A percentile compares a stretch with the other conserved stretches of the same genome.
Evolutionary conservation across 305 asterid species (phyloP).

Genomic region (Fraxinus paxiana): DNA sequence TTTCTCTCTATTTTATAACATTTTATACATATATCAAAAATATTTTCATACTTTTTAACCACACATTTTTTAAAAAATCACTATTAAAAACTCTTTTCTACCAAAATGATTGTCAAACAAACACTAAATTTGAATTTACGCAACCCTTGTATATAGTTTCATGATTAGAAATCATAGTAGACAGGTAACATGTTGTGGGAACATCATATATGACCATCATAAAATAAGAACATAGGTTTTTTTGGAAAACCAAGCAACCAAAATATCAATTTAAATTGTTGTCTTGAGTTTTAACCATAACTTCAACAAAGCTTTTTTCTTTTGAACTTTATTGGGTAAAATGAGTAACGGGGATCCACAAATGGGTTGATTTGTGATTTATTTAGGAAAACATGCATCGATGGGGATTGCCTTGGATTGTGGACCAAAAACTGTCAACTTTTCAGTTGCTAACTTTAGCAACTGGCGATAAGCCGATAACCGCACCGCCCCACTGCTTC

Average conservation of each 20-base stretch:
- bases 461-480: conserved; percentile 20
- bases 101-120: too few species aligned
- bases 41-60: too few species aligned
- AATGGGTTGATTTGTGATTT: background rate
- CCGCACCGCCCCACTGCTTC: conserved; percentile 12
- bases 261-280: background rate
- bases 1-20: too few species aligned
- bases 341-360: background rate
- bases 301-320: background rate
- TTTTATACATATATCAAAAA: too few species aligned
- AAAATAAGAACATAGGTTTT: background rate
- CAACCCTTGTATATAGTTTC: background rate
- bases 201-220: background rate
- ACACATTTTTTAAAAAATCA: too few species aligned
- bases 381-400: background rate
- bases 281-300: background rate
- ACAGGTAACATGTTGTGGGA: background rate
- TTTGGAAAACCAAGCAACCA: background rate
- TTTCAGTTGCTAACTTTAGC: conserved; percentile 3
- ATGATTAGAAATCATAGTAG: background rate
- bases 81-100: too few species aligned
- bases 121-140: background rate
- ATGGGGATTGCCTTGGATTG: conserved; percentile 17
- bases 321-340: background rate
- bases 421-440: conserved; percentile 22